Base-by-base conservation (phyloP, 139 green algal species). In the Astrephomene gubernaculifera region DNA sequence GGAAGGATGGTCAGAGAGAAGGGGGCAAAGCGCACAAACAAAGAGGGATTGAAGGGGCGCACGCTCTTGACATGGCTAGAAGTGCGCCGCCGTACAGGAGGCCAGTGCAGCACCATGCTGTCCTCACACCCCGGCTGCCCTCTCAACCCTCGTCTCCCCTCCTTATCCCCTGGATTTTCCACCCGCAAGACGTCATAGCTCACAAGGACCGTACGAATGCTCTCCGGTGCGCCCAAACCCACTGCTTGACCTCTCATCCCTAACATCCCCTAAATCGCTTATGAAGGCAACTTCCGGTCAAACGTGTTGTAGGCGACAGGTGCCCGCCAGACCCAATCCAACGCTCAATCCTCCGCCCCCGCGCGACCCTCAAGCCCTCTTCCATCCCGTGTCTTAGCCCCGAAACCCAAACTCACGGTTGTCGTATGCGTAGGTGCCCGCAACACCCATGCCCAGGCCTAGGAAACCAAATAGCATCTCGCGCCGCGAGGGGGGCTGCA, bases 381-480 rank as follows among this genome's bases (percentile, higher is more conserved):
- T 12, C 49, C 14, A 57, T 12, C 49, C 14, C 17, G 17, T 57
- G 49, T 25, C 49, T 12, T 17, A 57, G 14, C 12, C 49, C 12
- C 57, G 14, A n/a, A n/a, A n/a, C 39, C 41, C 2, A 9, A 21
- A 83, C 83, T 84, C 75, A 89, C 84, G 57, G 67, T 89, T 89
- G 67, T 89, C 76, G 41, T 74, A 81, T 0, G 63, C 69, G 36
- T 65, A 67, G 1, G 75, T 89, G 31, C 65, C 68, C 14, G 39
- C 75, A 0, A 73, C 57, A 25, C 84, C 84, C 39, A 89, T 27
- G 17, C 68, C 84, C 4, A 81, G 64, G 4, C 84, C 84, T 27
- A 89, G 41, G 17, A 68, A 61, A 0, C 68, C 84, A 41, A 89
- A 89, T 41, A 89, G 53, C 31, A 81, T 24, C 69, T 89, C 84